Conservation (phyloP, 2,329 filamentous ascomycete genomes). For the Clonostachys rhizophaga region DNA sequence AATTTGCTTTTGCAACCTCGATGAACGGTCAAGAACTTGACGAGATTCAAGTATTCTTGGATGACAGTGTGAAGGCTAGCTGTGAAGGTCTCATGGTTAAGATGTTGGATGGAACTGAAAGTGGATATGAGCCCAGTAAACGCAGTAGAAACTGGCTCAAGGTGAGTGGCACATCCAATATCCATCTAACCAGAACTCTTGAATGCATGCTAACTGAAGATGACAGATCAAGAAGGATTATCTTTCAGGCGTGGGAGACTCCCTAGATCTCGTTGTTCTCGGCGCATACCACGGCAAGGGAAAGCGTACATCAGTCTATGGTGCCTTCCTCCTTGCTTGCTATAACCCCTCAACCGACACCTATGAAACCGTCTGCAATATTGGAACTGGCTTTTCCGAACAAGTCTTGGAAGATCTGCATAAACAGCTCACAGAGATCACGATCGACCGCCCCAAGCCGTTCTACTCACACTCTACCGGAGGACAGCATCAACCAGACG, state of each 20-base stretch:
- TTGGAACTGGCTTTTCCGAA: constrained; percentile 95
- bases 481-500: constrained; percentile 90
- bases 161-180: constrained; percentile 34
- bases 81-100: constrained; percentile 99
- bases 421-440: constrained; percentile 65
- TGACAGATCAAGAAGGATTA: constrained; percentile 93
- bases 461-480: constrained; percentile 86
- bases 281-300: constrained; percentile 93
- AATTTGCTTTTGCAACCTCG: constrained; percentile 84
- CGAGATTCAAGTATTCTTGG: constrained; percentile 86
- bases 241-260: constrained; percentile 88
- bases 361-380: constrained; percentile 97
- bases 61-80: constrained; percentile 91
- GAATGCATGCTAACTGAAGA: constrained; percentile 9
- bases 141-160: constrained; percentile 98
- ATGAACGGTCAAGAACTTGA: constrained; percentile 88
- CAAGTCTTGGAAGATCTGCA: constrained; percentile 88
- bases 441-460: constrained; percentile 87
- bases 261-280: constrained; percentile 90
- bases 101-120: constrained; percentile 92
- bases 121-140: constrained; percentile 93
- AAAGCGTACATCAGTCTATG: constrained; percentile 93
- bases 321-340: constrained; percentile 91
- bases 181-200: too few relatives aligned
- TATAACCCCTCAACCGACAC: constrained; percentile 76